These are phyloP conservation scores for Bothriochloa decipiens DNA, from an alignment of 176 grass and related monocot genomes.

Conservation along the genomic window DNA sequence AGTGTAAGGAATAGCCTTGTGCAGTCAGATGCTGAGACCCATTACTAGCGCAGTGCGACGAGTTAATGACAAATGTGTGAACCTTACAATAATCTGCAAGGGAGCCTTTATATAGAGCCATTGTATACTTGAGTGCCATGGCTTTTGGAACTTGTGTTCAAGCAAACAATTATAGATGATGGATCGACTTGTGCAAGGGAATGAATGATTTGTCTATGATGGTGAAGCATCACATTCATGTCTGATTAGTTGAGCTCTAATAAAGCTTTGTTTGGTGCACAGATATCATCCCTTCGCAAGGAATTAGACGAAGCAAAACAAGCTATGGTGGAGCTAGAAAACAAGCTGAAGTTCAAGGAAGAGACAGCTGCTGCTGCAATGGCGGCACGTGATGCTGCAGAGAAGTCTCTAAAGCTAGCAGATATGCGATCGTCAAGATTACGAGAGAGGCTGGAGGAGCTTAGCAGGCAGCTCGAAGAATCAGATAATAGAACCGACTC, in stretches of 20 bases:
- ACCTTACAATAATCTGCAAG: constrained; percentile 2
- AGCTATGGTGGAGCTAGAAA: constrained; percentile 71
- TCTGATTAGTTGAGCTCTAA: not conserved
- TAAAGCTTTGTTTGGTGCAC: constrained; percentile 7
- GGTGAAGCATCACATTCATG: not conserved
- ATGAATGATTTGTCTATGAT: not conserved
- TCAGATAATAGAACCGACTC: constrained; percentile 48
- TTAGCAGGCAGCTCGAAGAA: constrained; percentile 81
- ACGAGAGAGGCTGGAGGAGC: constrained; percentile 80
- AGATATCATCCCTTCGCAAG: constrained; percentile 74
- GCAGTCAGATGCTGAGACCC: not conserved
- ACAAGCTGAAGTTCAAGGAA: constrained; percentile 98
- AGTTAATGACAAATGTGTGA: not conserved
- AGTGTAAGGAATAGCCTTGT: not conserved
- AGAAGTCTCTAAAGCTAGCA: constrained; percentile 80
- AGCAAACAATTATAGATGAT: not conserved
- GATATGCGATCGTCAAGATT: constrained; percentile 77
- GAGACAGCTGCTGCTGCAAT: constrained; percentile 83
- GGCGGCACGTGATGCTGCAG: constrained; percentile 74
- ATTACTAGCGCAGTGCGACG: not conserved
- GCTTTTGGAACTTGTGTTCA: not conserved
- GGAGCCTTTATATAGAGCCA: not conserved
- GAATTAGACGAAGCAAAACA: constrained; percentile 85
- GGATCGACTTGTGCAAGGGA: not conserved
- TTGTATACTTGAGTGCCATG: not conserved